Base-by-base conservation (phyloP, 2,329 filamentous ascomycete genomes). In the Apiospora malaysiana region DNA sequence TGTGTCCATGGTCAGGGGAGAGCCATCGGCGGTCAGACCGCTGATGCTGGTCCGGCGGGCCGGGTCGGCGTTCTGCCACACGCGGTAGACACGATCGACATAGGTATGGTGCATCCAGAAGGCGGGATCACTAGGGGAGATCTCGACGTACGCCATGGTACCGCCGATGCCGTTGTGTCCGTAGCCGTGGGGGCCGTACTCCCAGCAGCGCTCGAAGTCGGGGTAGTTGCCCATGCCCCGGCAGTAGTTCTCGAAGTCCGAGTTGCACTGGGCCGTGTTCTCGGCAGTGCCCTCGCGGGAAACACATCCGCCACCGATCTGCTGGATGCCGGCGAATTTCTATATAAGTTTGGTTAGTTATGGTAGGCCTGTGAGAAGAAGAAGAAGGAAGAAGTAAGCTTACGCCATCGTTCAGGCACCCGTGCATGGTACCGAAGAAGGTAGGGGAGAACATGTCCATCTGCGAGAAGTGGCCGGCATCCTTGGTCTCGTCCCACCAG, bases 401-500 rank as follows among this genome's bases (percentile, higher is more conserved):
- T 71, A 76, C 76, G 65, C 78, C 78, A 63, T 73, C 68, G 70
- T 65, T 75, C 45, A 79, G 72, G 68, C 78, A 79, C 25, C 71
- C 72, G 66, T 77, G 74, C 23, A 80, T 73, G 70, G 27, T 74
- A 23, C 78, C 78, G 56, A 80, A 79, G 73, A 78, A 79, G 67
- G 73, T 65, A 27, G 51, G 23, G 32, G 77, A 79, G 75, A 79
- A 80, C 43, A 79, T 72, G 12, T 76, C 77, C 2, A 77, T 71
- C 70, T 76, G 72, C 51, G 73, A 63, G 69, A 80, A 80, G 63
- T 70, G 74, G 37, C 78, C 78, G 56, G 78, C 77, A 75, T 78
- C 79, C 70, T 76, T 76, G 76, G 79, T 79, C 78, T 80, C 78
- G 51, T 80, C 78, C 78, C 78, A 80, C 78, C 78, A 80, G n/a